phyloP scores from a whole-genome alignment of 306 rosid genomes.

The Dalbergia oliveri region DNA sequence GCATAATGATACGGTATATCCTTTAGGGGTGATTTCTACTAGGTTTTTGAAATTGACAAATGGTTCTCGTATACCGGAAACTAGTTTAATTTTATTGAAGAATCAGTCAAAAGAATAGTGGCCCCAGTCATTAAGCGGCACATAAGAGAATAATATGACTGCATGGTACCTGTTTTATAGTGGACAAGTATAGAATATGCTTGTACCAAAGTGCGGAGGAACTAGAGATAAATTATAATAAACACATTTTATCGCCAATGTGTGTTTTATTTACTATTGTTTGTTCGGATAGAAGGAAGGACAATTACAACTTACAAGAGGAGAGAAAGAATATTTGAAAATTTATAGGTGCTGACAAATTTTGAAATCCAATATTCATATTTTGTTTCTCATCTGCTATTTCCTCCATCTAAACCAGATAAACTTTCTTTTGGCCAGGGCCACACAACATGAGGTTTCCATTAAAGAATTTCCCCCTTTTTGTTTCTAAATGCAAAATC shows the following conservation, averaged over 20 bases:
- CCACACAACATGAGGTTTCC: background rate
- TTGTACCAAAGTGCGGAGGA: background rate
- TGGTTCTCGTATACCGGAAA: constrained; percentile 39
- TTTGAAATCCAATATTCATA: background rate
- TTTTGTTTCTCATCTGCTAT: background rate
- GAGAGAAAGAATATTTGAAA: background rate
- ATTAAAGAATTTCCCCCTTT: background rate
- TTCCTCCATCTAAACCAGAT: constrained; percentile 8
- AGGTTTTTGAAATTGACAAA: constrained; percentile 47
- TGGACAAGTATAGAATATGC: background rate
- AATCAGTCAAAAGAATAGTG: constrained; percentile 8
- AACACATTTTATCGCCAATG: too few species aligned
- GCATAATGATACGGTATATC: constrained; percentile 14
- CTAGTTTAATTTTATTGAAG: background rate
- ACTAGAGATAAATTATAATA: background rate
- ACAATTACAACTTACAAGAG: background rate
- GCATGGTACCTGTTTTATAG: background rate
- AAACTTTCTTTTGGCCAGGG: background rate
- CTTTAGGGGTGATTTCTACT: constrained; percentile 49
- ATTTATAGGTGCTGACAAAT: background rate
- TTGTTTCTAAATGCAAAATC: background rate
- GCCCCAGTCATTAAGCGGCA: background rate
- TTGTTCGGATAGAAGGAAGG: background rate
- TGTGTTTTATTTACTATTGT: background rate
- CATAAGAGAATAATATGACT: background rate